Base-by-base conservation (phyloP, 2,329 filamentous ascomycete species). In the Neopestalotiopsis sp. region DNA sequence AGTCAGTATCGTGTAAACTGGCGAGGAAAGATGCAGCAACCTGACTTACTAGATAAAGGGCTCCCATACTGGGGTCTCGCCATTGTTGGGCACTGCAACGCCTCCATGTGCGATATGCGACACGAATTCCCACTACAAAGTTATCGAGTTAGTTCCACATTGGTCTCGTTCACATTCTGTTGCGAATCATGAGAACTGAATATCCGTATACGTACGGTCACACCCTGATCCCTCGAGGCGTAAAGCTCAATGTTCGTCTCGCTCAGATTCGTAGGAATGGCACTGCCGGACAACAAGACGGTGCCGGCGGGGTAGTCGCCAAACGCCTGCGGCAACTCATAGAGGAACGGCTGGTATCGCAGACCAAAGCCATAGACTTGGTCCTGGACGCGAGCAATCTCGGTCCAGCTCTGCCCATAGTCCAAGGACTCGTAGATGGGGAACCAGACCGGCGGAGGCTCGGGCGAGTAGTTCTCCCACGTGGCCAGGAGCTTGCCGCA, bases 241-340 rank as follows among this genome's bases (percentile, higher is more conserved):
- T 93, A 94, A 7, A 94, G 80, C 70, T 93, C 91, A 63, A 94
- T 91, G 71, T 91, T 84, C 0, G 91, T 93, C 69, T 83, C 80
- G 56, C 86, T 89, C 34, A 92, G 82, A 76, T 92, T 80, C 6
- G 81, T 82, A 0, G 87, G 87, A 59, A 90, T 90, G 34, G 87
- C 88, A 70, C 86, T 90, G 1, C 89, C 90, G 0, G 90, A 84
- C 7, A 87, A 78, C 10, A 94, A 82, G 24, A 94, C 80, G 0
- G 91, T 93, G 2, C 91, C 92, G 4, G 85, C 85, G 1, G 84
- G 79, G 74, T 85, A 92, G 1, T 83, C 81, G 20, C 86, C 91
- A 64, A 93, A 82, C 3, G 80, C 77, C 57, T 86, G 80, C 0
- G 89, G 86, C 3, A 94, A 84, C 71, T 89, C 85, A 74, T 91